A percentile compares a stretch with the other conserved stretches of the same genome.
phyloP scores from a whole-genome alignment of 805 yeast species.

The Pichia cabralensis region DNA sequence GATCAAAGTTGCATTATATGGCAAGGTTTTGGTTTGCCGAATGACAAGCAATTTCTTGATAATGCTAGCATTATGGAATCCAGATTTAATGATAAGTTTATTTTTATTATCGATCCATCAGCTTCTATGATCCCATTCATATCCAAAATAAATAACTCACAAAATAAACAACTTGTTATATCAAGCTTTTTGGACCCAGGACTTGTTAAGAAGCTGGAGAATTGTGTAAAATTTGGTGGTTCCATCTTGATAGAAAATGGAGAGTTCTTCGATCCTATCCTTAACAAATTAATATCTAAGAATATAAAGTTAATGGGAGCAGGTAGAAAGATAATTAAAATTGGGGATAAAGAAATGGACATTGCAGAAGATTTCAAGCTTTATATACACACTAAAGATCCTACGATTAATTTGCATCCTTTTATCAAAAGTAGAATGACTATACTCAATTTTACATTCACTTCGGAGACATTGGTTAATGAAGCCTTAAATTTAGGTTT shows the following conservation, averaged over 20 bases:
- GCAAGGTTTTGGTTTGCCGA: constrained; percentile 42
- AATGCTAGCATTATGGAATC: constrained; percentile 44
- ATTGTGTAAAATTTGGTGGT: constrained; percentile 79
- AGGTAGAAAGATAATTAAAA: constrained; percentile 49
- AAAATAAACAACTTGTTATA: constrained; percentile 32
- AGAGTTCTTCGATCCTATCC: constrained; percentile 68
- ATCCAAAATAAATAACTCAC: constrained; percentile 15
- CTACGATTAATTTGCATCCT: constrained; percentile 35
- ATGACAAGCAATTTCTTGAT: constrained; percentile 53
- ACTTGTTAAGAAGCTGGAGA: constrained; percentile 60
- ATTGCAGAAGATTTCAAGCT: constrained; percentile 54
- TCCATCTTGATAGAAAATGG: constrained; percentile 65
- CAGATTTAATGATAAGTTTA: constrained; percentile 24
- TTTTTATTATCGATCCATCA: constrained; percentile 69
- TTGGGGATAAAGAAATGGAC: constrained; percentile 61
- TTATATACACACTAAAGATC: constrained; percentile 51
- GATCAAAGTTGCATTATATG: constrained; percentile 37
- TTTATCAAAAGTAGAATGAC: constrained; percentile 55
- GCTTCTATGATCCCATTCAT: constrained; percentile 36
- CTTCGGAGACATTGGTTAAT: constrained; percentile 53
- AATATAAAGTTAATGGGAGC: constrained; percentile 65
- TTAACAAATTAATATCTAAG: constrained; percentile 49
- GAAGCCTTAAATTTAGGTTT: constrained; percentile 53
- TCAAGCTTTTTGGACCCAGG: constrained; percentile 68
- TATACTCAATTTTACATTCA: constrained; percentile 62